Evolutionary conservation across 2,329 filamentous ascomycete genomes (phyloP).

Genomic region (Atkinsonella hypoxylon): DNA sequence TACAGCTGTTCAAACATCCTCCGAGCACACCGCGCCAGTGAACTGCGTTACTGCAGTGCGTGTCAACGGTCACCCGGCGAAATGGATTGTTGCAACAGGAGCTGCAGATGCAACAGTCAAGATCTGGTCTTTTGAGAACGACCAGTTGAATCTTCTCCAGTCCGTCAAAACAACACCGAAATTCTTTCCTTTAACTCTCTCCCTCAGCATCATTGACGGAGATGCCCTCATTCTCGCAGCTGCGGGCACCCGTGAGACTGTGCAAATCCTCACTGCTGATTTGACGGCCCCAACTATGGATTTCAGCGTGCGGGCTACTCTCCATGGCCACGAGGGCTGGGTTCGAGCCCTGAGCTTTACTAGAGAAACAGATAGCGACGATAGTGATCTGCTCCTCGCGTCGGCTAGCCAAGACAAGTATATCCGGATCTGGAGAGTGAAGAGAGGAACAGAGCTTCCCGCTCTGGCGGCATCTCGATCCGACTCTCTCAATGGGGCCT

Average conservation of each 20-base stretch:
- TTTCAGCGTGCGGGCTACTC: conserved; percentile 63
- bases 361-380: conserved; percentile 39
- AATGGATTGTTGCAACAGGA: conserved; percentile 58
- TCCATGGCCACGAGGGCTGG: conserved; percentile 91
- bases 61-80: conserved; percentile 15
- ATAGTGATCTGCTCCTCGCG: conserved; percentile 66
- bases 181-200: conserved; percentile 71
- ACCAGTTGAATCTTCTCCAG: conserved; percentile 45
- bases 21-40: conserved; percentile 61
- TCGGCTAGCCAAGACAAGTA: conserved; percentile 98
- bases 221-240: conserved; percentile 59
- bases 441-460: conserved; percentile 54
- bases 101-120: conserved; percentile 64
- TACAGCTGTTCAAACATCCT: conserved; percentile 36
- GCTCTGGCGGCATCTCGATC: conserved; percentile 38
- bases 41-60: conserved; percentile 50
- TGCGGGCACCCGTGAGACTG: conserved; percentile 71
- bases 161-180: conserved; percentile 62
- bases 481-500: conserved; percentile 45
- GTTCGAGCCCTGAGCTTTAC: conserved; percentile 75
- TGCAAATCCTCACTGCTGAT: conserved; percentile 65
- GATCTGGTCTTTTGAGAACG: conserved; percentile 53
- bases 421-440: conserved; percentile 82
- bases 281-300: conserved; percentile 24
- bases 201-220: conserved; percentile 47